Percentiles rank a stretch among this genome's conserved stretches.
Conservation (phyloP, 2,329 filamentous ascomycete species). For the Colletotrichum sp. region DNA sequence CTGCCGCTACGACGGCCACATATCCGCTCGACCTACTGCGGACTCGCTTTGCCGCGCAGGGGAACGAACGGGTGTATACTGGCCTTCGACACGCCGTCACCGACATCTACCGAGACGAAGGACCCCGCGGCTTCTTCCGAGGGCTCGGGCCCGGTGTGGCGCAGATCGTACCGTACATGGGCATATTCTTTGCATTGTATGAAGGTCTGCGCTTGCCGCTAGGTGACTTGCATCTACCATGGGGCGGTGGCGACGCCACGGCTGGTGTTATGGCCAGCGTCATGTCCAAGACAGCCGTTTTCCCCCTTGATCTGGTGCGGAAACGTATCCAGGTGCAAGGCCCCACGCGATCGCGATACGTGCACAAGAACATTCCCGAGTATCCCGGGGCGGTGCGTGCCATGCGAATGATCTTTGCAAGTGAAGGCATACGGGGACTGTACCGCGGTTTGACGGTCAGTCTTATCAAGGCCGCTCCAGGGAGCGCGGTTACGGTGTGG, state of each 20-base stretch:
- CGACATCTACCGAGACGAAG: conserved; percentile 80
- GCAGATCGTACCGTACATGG: conserved; percentile 97
- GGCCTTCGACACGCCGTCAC: conserved; percentile 72
- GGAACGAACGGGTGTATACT: conserved; percentile 77
- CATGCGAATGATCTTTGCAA: conserved; percentile 68
- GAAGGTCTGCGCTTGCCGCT: conserved; percentile 74
- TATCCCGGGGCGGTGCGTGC: conserved; percentile 74
- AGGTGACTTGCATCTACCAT: conserved; percentile 60
- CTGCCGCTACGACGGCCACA: conserved; percentile 79
- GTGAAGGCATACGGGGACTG: conserved; percentile 79
- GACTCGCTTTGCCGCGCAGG: conserved; percentile 96
- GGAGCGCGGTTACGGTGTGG: conserved; percentile 92
- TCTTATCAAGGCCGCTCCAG: conserved; percentile 91
- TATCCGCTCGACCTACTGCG: conserved; percentile 94
- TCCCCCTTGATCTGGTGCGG: conserved; percentile 89
- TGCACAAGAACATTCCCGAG: conserved; percentile 86
- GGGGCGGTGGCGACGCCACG: conserved; percentile 81
- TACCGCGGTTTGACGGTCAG: conserved; percentile 91
- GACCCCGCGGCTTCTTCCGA: conserved; percentile 81
- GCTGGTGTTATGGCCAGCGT: conserved; percentile 83
- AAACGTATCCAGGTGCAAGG: conserved; percentile 97
- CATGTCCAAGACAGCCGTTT: conserved; percentile 86
- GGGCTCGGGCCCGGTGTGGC: conserved; percentile 81
- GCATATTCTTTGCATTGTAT: conserved; percentile 91
- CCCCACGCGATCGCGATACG: conserved; percentile 78